Evolutionary conservation across 2,329 filamentous ascomycete genomes (phyloP), one percentile per base, ranked within the genome.

Genomic region (Aureobasidium mangrovei): DNA sequence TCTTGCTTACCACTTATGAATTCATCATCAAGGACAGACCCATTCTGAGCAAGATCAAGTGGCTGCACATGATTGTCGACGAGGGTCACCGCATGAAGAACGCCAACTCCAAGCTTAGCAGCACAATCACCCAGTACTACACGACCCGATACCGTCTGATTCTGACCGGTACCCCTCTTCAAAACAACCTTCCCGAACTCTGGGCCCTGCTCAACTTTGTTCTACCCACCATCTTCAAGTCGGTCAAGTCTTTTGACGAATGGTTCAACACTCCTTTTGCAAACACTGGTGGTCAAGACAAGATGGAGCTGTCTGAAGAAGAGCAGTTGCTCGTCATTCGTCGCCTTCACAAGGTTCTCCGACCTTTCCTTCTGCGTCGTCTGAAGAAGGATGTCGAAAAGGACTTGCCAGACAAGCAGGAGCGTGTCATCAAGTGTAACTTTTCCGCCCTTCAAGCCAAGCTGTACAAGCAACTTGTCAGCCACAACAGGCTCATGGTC

Each of bases 21-120:
- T 98, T 97, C 74, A 94, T 98, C 72, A 98, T 98, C 80, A 98
- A 97, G 74, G 93, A 98, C 66, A 84, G 93, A 35, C 91, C 91
- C 0, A 79, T 98, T 61, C 75, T 98, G 9, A 94, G 88, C 77
- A 97, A 97, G 77, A 91, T 98, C 73, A 97, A 97, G 73, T 98
- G 93, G 93, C 86, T 96, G 64, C 93, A 98, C 74, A 97, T 98
- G 93, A 97, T 98, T 64, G 93, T 98, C 61, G 93, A 98, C 65
- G 93, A 98, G 77, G 93, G 93, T 73, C 93, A 98, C 71, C 90
- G 93, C 69, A 98, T 98, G 93, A 98, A 98, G 81, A 98, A 98
- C 72, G 80, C 88, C 31, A 85, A 93, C 63, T 98, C 93, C 7
- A 98, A 98, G 74, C 79, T 98, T 62, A 96, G 89, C 70, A 89